Percentiles rank a stretch among this genome's conserved stretches.
phyloP scores from a whole-genome alignment of 352 stramenopile genomes.

The Thalassiosira sp. region DNA sequence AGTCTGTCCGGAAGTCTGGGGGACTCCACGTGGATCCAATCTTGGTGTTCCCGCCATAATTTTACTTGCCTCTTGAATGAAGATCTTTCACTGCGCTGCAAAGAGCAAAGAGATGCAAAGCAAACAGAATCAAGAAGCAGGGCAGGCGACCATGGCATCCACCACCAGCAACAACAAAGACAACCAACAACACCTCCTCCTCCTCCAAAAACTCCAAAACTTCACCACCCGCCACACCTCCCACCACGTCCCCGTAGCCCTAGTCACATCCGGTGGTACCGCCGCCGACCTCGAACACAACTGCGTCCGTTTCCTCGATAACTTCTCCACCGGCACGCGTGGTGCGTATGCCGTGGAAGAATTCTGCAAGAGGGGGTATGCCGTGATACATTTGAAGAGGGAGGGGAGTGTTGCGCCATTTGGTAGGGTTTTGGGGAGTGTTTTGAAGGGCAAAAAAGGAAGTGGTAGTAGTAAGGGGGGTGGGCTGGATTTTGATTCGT shows the following conservation, averaged over 20 bases:
- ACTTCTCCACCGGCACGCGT: constrained; percentile 93
- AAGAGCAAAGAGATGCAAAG: too few species aligned
- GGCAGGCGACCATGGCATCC: constrained; percentile 1
- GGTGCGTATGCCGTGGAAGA: constrained; percentile 81
- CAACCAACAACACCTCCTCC: too few species aligned
- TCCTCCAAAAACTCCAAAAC: constrained; percentile 29
- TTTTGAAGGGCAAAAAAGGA: constrained; percentile 41
- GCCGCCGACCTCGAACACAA: constrained; percentile 93
- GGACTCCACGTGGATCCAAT: too few species aligned
- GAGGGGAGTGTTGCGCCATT: constrained; percentile 78
- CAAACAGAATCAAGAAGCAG: too few species aligned
- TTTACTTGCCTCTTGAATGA: too few species aligned
- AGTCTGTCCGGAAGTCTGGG: too few species aligned
- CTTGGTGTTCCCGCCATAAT: too few species aligned
- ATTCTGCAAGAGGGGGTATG: constrained; percentile 92
- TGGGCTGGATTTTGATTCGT: constrained; percentile 45
- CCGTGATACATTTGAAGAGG: constrained; percentile 95
- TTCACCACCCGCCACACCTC: constrained; percentile 61
- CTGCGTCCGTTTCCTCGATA: constrained; percentile 96
- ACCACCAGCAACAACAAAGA: background rate
- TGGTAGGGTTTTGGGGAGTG: constrained; percentile 57
- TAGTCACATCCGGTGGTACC: constrained; percentile 95
- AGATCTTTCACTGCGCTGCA: too few species aligned
- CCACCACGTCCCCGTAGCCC: constrained; percentile 81
- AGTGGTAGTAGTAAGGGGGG: too few species aligned